These are phyloP conservation scores for Diaporthe eres DNA, from an alignment of 2,329 filamentous ascomycete genomes.

Conservation along the genomic window DNA sequence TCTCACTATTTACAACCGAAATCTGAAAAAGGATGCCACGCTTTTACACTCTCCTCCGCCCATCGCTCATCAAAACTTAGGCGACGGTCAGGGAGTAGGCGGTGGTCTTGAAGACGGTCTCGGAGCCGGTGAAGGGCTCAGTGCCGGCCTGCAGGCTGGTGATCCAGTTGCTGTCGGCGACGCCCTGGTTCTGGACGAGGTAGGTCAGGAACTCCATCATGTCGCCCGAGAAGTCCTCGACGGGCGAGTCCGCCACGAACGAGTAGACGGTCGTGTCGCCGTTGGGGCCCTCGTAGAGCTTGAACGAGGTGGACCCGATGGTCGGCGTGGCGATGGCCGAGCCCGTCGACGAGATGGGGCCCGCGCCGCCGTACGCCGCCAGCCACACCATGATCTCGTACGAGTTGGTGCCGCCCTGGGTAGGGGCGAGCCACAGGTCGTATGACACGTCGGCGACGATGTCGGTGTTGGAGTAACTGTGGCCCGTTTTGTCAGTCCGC, in stretches of 20 bases:
- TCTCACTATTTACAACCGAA: constrained; percentile 29
- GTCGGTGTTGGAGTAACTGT: constrained; percentile 52
- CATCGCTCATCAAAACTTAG: neutral
- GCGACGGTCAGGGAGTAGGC: constrained; percentile 42
- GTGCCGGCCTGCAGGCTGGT: constrained; percentile 68
- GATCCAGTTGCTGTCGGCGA: constrained; percentile 65
- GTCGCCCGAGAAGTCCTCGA: constrained; percentile 70
- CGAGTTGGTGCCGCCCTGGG: constrained; percentile 58
- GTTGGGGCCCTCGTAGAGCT: constrained; percentile 73
- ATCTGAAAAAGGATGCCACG: neutral
- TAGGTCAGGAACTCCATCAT: constrained; percentile 71
- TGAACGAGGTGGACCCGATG: constrained; percentile 68
- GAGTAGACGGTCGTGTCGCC: constrained; percentile 72
- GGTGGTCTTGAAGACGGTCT: constrained; percentile 47
- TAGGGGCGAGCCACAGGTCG: constrained; percentile 70
- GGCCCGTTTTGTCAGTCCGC: constrained; percentile 2
- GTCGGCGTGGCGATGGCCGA: constrained; percentile 66
- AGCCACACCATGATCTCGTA: constrained; percentile 79
- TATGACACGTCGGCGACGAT: constrained; percentile 71
- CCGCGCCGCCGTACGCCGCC: constrained; percentile 68
- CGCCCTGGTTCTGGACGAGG: constrained; percentile 62
- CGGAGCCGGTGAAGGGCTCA: constrained; percentile 67
- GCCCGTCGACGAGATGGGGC: constrained; percentile 69
- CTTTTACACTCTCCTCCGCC: neutral
- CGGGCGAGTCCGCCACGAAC: constrained; percentile 59